A percentile compares a stretch with the other conserved stretches of the same genome.
These are phyloP conservation scores for Mrakia frigida DNA, from an alignment of 768 basidiomycete species.

Conservation along the genomic window DNA sequence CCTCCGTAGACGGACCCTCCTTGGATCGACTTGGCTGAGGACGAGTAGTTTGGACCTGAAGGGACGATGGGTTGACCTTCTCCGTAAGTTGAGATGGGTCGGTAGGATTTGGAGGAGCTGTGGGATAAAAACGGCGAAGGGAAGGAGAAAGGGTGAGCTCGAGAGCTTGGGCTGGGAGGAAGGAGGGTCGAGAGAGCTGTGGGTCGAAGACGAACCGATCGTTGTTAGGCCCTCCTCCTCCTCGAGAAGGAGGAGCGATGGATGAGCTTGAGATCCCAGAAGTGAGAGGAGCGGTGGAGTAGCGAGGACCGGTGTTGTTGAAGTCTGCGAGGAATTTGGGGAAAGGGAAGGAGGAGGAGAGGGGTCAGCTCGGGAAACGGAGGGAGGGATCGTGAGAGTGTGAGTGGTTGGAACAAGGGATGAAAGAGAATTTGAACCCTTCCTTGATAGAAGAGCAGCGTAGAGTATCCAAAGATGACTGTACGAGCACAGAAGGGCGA, in stretches of 20 bases:
- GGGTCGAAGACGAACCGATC: conserved; percentile 4
- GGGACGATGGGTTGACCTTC: conserved; percentile 23
- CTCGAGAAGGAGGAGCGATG: conserved; percentile 14
- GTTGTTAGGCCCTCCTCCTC: conserved; percentile 2
- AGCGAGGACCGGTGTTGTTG: conserved; percentile 32
- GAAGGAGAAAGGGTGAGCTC: neutral
- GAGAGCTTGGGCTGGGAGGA: neutral
- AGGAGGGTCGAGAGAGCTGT: neutral
- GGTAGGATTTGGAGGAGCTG: conserved; percentile 16
- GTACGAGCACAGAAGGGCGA: too few species aligned
- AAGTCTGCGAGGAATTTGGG: conserved; percentile 21
- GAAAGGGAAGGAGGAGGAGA: neutral
- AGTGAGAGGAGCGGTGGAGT: conserved; percentile 19
- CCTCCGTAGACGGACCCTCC: conserved; percentile 13
- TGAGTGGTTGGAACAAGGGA: neutral
- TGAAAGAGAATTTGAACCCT: too few species aligned
- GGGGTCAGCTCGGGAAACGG: neutral
- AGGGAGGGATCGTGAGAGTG: neutral
- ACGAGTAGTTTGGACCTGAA: conserved; percentile 1
- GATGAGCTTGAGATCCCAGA: conserved; percentile 11
- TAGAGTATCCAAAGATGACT: too few species aligned
- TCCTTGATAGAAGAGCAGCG: too few species aligned
- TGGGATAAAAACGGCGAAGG: neutral
- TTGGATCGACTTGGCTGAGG: conserved; percentile 1
- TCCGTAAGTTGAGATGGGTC: neutral